Evolutionary conservation across 2,329 filamentous ascomycete species (phyloP), one percentile per base, ranked within the genome.

Genomic region (Lasiodiplodia sp.): DNA sequence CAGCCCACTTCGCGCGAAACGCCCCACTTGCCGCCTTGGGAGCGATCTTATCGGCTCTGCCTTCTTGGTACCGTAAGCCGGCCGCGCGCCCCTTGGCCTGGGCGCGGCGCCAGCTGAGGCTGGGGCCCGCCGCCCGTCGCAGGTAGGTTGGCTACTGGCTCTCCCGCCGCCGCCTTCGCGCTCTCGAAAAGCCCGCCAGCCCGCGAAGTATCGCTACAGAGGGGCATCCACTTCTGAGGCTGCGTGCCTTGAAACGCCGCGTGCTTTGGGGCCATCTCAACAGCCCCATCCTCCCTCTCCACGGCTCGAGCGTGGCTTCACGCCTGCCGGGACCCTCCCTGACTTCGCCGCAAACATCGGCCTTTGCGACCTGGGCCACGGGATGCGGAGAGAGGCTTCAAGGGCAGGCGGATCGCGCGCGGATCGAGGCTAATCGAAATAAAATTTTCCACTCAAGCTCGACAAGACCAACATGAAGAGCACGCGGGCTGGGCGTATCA

Each of bases 1-100:
- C 64, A 67, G 52, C 64, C 64, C 64, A 67, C 64, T 67, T 67
- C 52, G 64, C 64, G 64, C 65, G 31, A 60, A 60, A 67, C 55
- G 47, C 66, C 66, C 66, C 66, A 67, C 66, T 60, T 67, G 49
- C 66, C 56, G 57, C 53, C 44, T 67, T 67, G 58, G 53, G 55
- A 57, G 47, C 44, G 66, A 58, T 67, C 66, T 38, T 62, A 53
- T 67, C 66, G 55, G 55, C 47, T 65, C n/a, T 40, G 31, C 47
- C 37, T 65, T 44, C 57, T 47, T 28, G 56, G 57, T 60, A 18
- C 16, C 37, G 37, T 60, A 40, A 63, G 31, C 34, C 63, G 34
- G 63, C 55, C 44, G 31, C 44, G 44, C 47, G 38, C 52, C 64
- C 53, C 64, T 67, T 57, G 53, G 64, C 37, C 52, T 57, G 44